Base-by-base conservation (phyloP, 345 rosid genomes). In the Lepidium didymum region DNA sequence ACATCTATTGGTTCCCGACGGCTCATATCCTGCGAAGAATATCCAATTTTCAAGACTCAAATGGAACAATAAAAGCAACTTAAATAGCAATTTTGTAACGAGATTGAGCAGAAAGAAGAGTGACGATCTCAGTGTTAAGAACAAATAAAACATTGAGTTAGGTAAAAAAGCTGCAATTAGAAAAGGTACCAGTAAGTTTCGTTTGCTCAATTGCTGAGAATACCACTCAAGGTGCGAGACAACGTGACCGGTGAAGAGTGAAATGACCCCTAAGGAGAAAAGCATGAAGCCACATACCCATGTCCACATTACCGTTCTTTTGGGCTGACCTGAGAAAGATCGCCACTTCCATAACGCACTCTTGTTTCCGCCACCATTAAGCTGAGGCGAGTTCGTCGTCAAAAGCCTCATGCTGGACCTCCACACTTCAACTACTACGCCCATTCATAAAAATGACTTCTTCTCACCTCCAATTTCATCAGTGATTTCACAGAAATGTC, bases 171-270 rank as follows among this genome's bases (percentile, higher is more conserved):
- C 3, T 16, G 31, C 5, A 19, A 18, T 13, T 41, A 11, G 12
- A 53, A 4, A 37, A 59, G 44, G 45, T 82, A 91, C 99, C 87
- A 87, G 75, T 67, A 84, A 59, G 74, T 78, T 82, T 13, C 79
- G 81, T 67, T 84, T 86, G 42, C 72, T 86, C 73, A 94, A 64
- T 79, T 82, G 86, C 79, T 85, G 95, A 46, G 97, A 91, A 72
- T 87, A 94, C 97, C 97, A 89, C 57, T 94, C 97, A 51, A 91
- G 93, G 83, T 91, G 93, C 33, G 99, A 91, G 1, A 80, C 99
- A 40, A 91, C 88, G 60, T 95, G 97, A 44, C 97, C 97, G 3
- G 96, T 87, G 76, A 91, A 87, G 47, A 95, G 91, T 45, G 97
- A 95, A 64, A 91, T 85, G 77, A 95, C 75, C 3, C 99, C 99